phyloP scores from a whole-genome alignment of 768 basidiomycete genomes.

The Gymnopilus junonius region DNA sequence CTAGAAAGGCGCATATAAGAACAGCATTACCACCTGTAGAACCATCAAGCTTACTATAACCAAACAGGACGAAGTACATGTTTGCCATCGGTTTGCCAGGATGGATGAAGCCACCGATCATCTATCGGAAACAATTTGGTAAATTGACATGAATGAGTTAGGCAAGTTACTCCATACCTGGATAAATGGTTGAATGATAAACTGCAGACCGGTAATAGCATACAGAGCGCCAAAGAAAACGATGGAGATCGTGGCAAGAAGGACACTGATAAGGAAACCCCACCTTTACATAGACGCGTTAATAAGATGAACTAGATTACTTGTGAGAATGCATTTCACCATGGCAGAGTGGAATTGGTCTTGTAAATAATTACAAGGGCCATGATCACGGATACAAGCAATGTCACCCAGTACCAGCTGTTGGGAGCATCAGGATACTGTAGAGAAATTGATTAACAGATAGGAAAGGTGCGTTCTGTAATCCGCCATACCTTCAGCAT shows the following conservation, averaged over 20 bases:
- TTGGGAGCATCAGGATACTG: constrained; percentile 60
- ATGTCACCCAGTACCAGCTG: constrained; percentile 55
- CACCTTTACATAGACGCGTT: constrained; percentile 37
- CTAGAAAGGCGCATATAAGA: constrained; percentile 19
- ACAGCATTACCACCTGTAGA: not conserved
- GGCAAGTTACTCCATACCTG: constrained; percentile 38
- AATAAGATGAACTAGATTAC: not conserved
- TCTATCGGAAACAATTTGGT: constrained; percentile 39
- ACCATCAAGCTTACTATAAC: constrained; percentile 42
- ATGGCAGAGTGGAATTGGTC: constrained; percentile 50
- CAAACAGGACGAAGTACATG: constrained; percentile 60
- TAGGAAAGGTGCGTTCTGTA: not conserved
- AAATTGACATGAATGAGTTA: constrained; percentile 29
- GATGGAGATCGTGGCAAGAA: constrained; percentile 48
- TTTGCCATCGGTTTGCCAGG: constrained; percentile 72
- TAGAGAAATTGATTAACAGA: not conserved
- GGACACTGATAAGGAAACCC: constrained; percentile 49
- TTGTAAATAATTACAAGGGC: constrained; percentile 49
- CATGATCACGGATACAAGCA: constrained; percentile 46
- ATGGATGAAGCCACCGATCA: constrained; percentile 62
- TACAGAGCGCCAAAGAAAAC: constrained; percentile 49
- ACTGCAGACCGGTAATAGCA: constrained; percentile 49
- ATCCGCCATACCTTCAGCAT: constrained; percentile 46
- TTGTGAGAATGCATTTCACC: constrained; percentile 30
- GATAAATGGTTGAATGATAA: constrained; percentile 53